phyloP scores from a whole-genome alignment of 768 basidiomycete species.

The Kwoniella sp. region DNA sequence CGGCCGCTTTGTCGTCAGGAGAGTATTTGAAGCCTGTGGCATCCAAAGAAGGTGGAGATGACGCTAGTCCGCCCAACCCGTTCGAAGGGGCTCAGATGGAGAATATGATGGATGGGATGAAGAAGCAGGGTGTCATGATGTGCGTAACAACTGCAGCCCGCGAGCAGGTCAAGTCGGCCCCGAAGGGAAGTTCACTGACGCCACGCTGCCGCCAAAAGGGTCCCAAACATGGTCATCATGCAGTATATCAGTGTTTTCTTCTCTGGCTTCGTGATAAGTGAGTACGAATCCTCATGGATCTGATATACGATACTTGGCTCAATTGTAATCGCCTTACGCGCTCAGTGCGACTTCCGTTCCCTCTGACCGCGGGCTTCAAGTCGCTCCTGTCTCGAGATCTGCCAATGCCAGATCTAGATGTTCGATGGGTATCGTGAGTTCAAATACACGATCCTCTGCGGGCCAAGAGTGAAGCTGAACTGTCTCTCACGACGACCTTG shows the following conservation, averaged over 20 bases:
- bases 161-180: too few relatives aligned
- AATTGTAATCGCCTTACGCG: too few relatives aligned
- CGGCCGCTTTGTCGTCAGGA: conserved; percentile 59
- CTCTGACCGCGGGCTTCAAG: conserved; percentile 94
- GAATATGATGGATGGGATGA: conserved; percentile 98
- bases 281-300: conserved; percentile 57
- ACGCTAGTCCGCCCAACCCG: conserved; percentile 68
- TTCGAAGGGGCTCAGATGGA: conserved; percentile 94
- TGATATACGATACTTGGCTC: neutral
- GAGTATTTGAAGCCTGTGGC: conserved; percentile 79
- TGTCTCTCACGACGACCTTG: neutral
- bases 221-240: conserved; percentile 89
- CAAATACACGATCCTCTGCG: conserved; percentile 1
- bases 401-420: conserved; percentile 94
- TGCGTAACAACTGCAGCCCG: too few relatives aligned
- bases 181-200: conserved; percentile 14
- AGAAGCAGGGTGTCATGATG: conserved; percentile 99
- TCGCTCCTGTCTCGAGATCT: conserved; percentile 96
- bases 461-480: neutral
- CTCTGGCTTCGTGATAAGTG: conserved; percentile 95
- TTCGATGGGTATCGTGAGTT: conserved; percentile 88
- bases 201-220: conserved; percentile 29
- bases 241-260: conserved; percentile 99
- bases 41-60: conserved; percentile 62
- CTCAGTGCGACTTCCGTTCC: conserved; percentile 72